Percentiles rank a stretch among this genome's conserved stretches.
These are phyloP conservation scores for Mycena rebaudengoi DNA, from an alignment of 768 basidiomycete genomes.

Conservation along the genomic window DNA sequence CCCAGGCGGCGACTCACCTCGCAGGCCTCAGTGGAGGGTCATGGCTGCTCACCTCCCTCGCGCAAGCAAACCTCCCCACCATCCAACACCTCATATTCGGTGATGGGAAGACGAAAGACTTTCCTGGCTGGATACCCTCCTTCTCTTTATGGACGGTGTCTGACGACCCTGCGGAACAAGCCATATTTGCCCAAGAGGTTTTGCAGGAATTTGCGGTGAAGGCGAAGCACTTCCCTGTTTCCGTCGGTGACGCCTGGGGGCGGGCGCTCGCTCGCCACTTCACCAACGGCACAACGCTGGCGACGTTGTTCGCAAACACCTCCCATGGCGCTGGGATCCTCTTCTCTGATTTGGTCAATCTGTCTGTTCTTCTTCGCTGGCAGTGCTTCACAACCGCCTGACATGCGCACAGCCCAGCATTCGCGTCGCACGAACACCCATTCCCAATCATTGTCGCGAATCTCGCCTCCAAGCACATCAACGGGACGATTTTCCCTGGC, in stretches of 20 bases:
- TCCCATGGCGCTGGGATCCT: slow-evolving; percentile 44
- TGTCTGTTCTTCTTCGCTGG: slow-evolving; percentile 33
- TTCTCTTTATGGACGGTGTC: no score
- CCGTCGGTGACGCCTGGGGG: slow-evolving; percentile 26
- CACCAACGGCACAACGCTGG: slow-evolving; percentile 42
- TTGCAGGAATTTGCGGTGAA: slow-evolving; percentile 35
- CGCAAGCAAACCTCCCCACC: no score
- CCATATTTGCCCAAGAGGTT: no score
- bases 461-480: slow-evolving; percentile 34
- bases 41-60: no score
- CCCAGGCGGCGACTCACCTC: no score
- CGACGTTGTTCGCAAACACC: slow-evolving; percentile 37
- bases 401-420: slow-evolving; percentile 35
- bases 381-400: background rate
- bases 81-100: no score
- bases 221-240: slow-evolving; percentile 48
- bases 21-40: no score
- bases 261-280: slow-evolving; percentile 27
- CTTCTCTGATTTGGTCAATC: slow-evolving; percentile 42
- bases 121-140: no score
- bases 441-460: slow-evolving; percentile 48
- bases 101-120: no score
- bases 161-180: no score
- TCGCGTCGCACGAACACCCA: slow-evolving; percentile 44
- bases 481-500: slow-evolving; percentile 30